Percentiles rank a stretch among this genome's conserved stretches.
Evolutionary conservation across 1,139 yeast genomes (phyloP).

Genomic region (Scheffersomyces titani): DNA sequence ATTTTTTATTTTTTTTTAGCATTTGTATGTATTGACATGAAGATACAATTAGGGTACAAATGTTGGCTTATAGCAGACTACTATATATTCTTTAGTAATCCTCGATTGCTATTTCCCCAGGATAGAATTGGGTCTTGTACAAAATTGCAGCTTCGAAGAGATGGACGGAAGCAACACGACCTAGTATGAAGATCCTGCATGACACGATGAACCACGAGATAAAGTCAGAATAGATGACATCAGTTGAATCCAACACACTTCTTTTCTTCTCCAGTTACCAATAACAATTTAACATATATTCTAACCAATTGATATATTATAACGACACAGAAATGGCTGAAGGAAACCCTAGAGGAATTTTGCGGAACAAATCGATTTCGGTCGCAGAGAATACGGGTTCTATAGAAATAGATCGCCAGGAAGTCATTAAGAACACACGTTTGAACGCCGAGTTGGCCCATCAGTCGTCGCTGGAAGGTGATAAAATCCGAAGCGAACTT

Average conservation of each 20-base stretch:
- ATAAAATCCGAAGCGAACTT: constrained; percentile 39
- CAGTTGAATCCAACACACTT: neutral
- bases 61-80: too few species aligned
- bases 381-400: constrained; percentile 9
- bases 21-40: too few species aligned
- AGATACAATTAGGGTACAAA: too few species aligned
- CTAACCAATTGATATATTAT: neutral
- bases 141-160: neutral
- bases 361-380: constrained; percentile 34
- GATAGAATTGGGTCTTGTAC: too few species aligned
- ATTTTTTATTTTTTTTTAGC: too few species aligned
- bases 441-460: constrained; percentile 39
- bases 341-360: constrained; percentile 42
- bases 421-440: constrained; percentile 45
- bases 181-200: neutral
- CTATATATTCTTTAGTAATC: too few species aligned
- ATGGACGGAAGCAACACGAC: neutral
- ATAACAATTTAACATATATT: neutral
- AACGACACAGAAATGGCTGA: neutral
- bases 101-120: too few species aligned
- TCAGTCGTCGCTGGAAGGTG: constrained; percentile 34
- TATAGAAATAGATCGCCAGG: constrained; percentile 41
- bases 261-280: neutral
- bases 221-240: constrained; percentile 12
- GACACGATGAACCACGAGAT: neutral